phyloP scores from a whole-genome alignment of 257 asterid genomes.

The Nicotiana sylvestris region DNA sequence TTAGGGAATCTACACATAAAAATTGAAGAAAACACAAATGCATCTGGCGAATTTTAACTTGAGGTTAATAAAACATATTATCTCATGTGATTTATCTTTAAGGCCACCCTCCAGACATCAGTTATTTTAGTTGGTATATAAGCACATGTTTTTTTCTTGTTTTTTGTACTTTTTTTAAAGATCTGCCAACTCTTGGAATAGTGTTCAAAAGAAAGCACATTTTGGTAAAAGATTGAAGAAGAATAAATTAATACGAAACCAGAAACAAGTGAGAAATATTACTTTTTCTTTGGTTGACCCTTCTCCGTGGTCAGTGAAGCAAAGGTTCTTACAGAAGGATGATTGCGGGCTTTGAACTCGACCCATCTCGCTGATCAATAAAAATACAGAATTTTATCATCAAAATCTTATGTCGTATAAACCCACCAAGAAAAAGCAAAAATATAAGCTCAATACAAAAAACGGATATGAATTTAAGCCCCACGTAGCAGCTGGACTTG shows the following conservation, averaged over 20 bases:
- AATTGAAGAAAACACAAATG: neutral
- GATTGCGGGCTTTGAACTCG: slow-evolving; percentile 17
- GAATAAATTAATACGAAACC: neutral
- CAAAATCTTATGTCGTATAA: neutral
- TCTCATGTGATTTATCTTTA: neutral
- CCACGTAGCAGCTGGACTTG: neutral
- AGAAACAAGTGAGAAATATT: slow-evolving; percentile 23
- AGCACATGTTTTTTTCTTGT: neutral
- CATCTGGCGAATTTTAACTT: neutral
- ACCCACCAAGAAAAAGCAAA: neutral
- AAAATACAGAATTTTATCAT: slow-evolving; percentile 5
- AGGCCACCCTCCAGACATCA: neutral
- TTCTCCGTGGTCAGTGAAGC: slow-evolving; percentile 56
- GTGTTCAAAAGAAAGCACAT: neutral
- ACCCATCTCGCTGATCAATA: slow-evolving; percentile 46
- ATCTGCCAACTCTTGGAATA: no score
- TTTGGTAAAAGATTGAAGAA: neutral
- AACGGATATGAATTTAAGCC: neutral
- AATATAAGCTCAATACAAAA: no score
- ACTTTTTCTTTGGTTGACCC: slow-evolving; percentile 61
- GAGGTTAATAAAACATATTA: neutral
- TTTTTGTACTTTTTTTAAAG: neutral
- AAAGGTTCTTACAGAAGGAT: slow-evolving; percentile 39
- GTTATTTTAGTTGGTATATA: neutral
- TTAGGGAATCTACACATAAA: neutral